Evolutionary conservation across 345 rosid species (phyloP).

Genomic region (Populus simonii): DNA sequence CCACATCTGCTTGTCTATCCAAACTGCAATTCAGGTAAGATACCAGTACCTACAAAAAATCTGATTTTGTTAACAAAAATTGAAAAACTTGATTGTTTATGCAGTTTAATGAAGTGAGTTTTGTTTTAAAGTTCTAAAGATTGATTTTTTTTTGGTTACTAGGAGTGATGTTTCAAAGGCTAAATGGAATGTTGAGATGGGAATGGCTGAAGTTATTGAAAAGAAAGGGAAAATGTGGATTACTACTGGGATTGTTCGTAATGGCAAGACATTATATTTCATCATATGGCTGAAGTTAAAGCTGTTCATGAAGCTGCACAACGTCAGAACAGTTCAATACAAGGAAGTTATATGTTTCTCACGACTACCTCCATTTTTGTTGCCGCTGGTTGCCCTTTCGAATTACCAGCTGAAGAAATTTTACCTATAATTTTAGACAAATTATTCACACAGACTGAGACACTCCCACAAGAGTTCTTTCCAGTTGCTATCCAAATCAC

Average conservation of each 20-base stretch:
- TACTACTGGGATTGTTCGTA: constrained; percentile 59
- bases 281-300: too few relatives aligned
- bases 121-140: neutral
- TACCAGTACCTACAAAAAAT: neutral
- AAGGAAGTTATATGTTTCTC: neutral
- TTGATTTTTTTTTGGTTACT: neutral
- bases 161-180: constrained; percentile 67
- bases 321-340: neutral
- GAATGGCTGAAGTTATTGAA: constrained; percentile 64
- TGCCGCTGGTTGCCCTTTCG: too few relatives aligned
- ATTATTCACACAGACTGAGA: too few relatives aligned
- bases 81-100: neutral
- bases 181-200: constrained; percentile 49
- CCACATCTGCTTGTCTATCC: constrained; percentile 11
- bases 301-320: neutral
- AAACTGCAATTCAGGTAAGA: constrained; percentile 39
- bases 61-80: too few relatives aligned
- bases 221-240: constrained; percentile 86
- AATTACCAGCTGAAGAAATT: too few relatives aligned
- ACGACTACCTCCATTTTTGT: too few relatives aligned
- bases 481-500: too few relatives aligned
- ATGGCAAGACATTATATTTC: constrained; percentile 54
- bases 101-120: neutral
- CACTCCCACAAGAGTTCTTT: too few relatives aligned
- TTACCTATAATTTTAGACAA: too few relatives aligned